Base-by-base conservation (phyloP, 1,284 basidiomycete genomes). In the Cutaneotrichosporon dermatis region DNA sequence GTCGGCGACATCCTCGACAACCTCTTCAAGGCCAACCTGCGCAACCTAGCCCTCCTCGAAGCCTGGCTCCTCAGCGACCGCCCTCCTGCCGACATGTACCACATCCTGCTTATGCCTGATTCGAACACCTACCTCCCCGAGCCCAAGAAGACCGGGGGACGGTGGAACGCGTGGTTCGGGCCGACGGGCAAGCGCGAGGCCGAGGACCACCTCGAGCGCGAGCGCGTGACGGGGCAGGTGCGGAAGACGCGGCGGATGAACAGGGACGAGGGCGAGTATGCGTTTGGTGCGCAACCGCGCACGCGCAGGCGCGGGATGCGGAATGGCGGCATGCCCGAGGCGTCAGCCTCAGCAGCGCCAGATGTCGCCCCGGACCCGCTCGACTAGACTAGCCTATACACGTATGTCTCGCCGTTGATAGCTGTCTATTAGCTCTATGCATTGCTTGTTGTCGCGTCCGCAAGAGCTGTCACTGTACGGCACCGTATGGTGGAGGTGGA, bases 1-100 rank as follows among this genome's bases (percentile, higher is more conserved):
- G 57, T 79, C 35, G 77, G 76, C 35, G 77, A 78, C 61, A 66
- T 76, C 51, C 65, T 79, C 49, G 78, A 79, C 67, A 78, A 78
- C 62, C 70, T 76, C 25, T 79, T 74, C 67, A 79, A 79, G 59
- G 70, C 74, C 15, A 79, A 79, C 59, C 63, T 79, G 9, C 70
- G 74, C 12, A 79, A 79, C 63, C 68, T 79, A 33, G 63, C 65
- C 8, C 54, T 76, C 2, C 66, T 75, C 36, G 75, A 79, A 66
- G 62, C 62, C 4, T 78, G 71, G 67, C 72, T 79, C 10, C 68
- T 79, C 4, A 59, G 60, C 3, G 57, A 59, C 8, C 57, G 60
- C 9, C 45, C 57, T 13, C 42, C 57, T 0, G 62, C 67, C 7
- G 44, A 48, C 2, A 48, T 58, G 55, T 79, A 73, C 65, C 73